A percentile compares a stretch with the other conserved stretches of the same genome.
These are phyloP conservation scores for Colletotrichum cereale DNA, from an alignment of 2,329 filamentous ascomycete genomes.

Conservation along the genomic window DNA sequence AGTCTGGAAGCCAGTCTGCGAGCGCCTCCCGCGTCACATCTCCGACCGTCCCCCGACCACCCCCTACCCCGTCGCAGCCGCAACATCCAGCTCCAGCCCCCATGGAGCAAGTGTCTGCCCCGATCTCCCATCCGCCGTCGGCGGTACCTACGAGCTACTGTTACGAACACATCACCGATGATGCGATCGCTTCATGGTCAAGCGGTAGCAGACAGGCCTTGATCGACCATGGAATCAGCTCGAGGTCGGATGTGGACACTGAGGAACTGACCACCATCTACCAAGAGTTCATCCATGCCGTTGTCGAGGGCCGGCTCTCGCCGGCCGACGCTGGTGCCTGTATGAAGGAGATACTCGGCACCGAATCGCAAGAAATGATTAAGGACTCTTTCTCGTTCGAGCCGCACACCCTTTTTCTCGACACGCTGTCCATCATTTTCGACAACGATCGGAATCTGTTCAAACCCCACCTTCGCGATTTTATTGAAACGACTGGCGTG, in stretches of 20 bases:
- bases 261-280: constrained; percentile 79
- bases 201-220: constrained; percentile 73
- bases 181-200: constrained; percentile 76
- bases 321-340: constrained; percentile 77
- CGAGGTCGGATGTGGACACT: constrained; percentile 75
- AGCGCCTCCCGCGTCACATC: constrained; percentile 32
- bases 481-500: constrained; percentile 80
- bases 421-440: constrained; percentile 83
- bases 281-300: constrained; percentile 86
- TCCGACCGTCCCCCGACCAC: constrained; percentile 33
- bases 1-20: constrained; percentile 27
- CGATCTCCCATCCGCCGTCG: constrained; percentile 44
- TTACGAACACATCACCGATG: constrained; percentile 82
- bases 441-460: constrained; percentile 73
- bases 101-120: constrained; percentile 44
- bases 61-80: constrained; percentile 40
- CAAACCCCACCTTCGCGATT: constrained; percentile 68
- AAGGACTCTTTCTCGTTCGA: constrained; percentile 68
- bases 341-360: constrained; percentile 79
- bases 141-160: constrained; percentile 66
- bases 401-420: constrained; percentile 80
- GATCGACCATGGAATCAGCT: constrained; percentile 73
- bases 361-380: constrained; percentile 63
- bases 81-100: constrained; percentile 44
- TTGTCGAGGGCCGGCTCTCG: constrained; percentile 76